A percentile compares a stretch with the other conserved stretches of the same genome.
Conservation (phyloP, 148 eudicot genomes). For the Camellia japonica region DNA sequence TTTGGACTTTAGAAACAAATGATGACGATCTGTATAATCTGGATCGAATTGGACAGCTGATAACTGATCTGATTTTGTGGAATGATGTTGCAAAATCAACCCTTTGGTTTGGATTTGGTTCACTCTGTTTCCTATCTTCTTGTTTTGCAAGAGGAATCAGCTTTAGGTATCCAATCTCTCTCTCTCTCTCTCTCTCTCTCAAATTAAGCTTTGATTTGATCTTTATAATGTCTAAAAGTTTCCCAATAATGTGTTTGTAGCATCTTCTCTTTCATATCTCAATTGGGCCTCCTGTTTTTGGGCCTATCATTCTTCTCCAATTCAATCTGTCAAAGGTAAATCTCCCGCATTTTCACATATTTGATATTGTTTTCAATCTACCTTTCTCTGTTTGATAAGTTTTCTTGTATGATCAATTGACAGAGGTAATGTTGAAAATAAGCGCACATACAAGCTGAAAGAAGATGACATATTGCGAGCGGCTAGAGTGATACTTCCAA, state of each 20-base stretch:
- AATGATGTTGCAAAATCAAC: slow-evolving; percentile 82
- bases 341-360: background rate
- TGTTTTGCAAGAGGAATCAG: slow-evolving; percentile 62
- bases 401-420: slow-evolving; percentile 11
- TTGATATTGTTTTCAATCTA: background rate
- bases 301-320: slow-evolving; percentile 74
- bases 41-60: slow-evolving; percentile 51
- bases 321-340: slow-evolving; percentile 56
- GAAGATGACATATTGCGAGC: slow-evolving; percentile 69
- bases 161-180: slow-evolving; percentile 50
- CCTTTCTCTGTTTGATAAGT: background rate
- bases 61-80: slow-evolving; percentile 79
- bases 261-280: slow-evolving; percentile 67
- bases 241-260: slow-evolving; percentile 34
- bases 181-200: background rate
- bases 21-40: slow-evolving; percentile 49
- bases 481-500: slow-evolving; percentile 65
- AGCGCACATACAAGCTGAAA: slow-evolving; percentile 44
- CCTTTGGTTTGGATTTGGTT: slow-evolving; percentile 97
- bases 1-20: slow-evolving; percentile 33
- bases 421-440: slow-evolving; percentile 35
- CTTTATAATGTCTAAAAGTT: background rate
- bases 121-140: slow-evolving; percentile 76
- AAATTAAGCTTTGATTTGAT: background rate
- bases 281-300: slow-evolving; percentile 72